Evolutionary conservation across 257 asterid species (phyloP).

Genomic region (Ajuga chamaepitys): DNA sequence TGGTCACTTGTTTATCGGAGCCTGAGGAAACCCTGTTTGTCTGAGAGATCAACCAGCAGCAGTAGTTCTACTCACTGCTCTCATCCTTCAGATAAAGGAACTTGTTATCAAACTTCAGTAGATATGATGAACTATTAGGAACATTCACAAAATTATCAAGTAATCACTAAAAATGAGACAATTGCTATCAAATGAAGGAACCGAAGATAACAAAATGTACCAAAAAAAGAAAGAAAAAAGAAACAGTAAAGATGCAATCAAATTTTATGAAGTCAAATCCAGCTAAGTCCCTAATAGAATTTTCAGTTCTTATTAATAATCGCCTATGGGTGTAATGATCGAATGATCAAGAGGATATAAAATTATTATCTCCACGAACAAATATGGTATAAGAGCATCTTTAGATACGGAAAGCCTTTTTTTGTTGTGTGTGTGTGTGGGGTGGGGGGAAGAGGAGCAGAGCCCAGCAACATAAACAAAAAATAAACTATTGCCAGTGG

Average conservation of each 20-base stretch:
- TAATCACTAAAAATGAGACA: not conserved
- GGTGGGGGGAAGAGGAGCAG: not conserved
- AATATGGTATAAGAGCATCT: not conserved
- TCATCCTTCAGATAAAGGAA: not conserved
- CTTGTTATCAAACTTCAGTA: not conserved
- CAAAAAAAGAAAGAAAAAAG: not conserved
- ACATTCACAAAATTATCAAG: not conserved
- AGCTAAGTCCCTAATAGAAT: not conserved
- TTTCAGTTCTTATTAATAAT: not conserved
- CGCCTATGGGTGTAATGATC: not conserved
- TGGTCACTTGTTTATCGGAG: not conserved
- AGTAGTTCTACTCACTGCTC: not conserved
- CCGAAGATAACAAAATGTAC: not conserved
- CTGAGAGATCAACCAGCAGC: slow-evolving; percentile 1
- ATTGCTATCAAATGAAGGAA: not conserved
- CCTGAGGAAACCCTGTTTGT: not conserved
- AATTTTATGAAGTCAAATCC: not conserved
- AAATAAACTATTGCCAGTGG: too few species aligned
- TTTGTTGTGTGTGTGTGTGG: too few species aligned
- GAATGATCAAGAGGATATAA: not conserved
- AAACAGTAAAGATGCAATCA: too few species aligned
- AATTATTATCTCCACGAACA: not conserved
- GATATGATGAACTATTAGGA: not conserved
- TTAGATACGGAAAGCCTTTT: not conserved
- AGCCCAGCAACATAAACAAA: not conserved